Conservation (phyloP, 306 rosid genomes). For the Dalbergia oliveri region DNA sequence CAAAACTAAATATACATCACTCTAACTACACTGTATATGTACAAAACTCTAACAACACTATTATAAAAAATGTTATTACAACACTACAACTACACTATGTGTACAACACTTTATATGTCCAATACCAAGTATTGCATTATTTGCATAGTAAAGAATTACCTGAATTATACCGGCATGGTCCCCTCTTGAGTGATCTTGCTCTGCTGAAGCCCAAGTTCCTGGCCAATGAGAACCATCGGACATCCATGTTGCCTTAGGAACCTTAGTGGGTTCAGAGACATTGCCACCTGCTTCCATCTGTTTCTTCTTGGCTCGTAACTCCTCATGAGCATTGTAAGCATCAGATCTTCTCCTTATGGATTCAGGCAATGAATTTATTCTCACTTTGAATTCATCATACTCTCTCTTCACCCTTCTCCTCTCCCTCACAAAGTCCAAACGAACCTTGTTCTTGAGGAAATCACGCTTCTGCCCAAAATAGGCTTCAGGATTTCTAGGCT, state of each 20-base stretch:
- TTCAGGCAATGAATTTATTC: constrained; percentile 81
- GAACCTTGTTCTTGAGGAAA: constrained; percentile 83
- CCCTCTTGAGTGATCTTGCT: constrained; percentile 81
- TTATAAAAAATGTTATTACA: too few relatives aligned
- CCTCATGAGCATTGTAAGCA: constrained; percentile 92
- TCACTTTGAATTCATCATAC: constrained; percentile 87
- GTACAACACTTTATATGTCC: not conserved
- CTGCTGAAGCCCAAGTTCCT: constrained; percentile 87
- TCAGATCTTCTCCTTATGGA: constrained; percentile 87
- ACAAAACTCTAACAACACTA: too few relatives aligned
- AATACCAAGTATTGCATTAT: not conserved
- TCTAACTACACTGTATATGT: too few relatives aligned
- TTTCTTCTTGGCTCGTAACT: constrained; percentile 78
- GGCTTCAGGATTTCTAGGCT: constrained; percentile 87
- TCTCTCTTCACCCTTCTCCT: constrained; percentile 87
- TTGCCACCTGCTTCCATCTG: constrained; percentile 69
- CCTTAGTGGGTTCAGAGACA: constrained; percentile 64
- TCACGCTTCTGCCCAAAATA: constrained; percentile 86
- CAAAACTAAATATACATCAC: too few relatives aligned
- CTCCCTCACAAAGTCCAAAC: constrained; percentile 86
- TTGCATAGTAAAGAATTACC: constrained; percentile 50
- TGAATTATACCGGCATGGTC: constrained; percentile 91
- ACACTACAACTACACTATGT: not conserved
- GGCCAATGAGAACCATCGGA: constrained; percentile 94
- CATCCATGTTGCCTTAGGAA: constrained; percentile 87